phyloP scores from a whole-genome alignment of 108 stramenopile genomes.

The Nannochloropsis oceanica region DNA sequence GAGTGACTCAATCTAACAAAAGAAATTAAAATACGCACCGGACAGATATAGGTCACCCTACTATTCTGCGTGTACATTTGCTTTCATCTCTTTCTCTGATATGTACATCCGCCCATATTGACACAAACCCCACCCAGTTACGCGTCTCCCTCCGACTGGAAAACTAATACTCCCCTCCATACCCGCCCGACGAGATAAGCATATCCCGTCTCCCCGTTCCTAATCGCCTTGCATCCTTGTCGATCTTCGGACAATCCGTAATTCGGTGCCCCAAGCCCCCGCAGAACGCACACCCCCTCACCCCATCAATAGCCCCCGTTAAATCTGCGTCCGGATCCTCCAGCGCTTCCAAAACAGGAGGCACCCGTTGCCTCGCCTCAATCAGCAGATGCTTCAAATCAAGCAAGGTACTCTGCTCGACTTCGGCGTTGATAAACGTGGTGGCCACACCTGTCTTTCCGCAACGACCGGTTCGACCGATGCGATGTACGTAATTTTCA shows the following conservation, averaged over 20 bases:
- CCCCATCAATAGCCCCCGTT: conserved; percentile 41
- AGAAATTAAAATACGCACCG: no score
- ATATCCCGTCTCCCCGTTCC: conserved; percentile 73
- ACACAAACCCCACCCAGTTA: not conserved
- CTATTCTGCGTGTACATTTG: no score
- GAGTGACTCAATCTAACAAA: no score
- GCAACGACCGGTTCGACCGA: conserved; percentile 97
- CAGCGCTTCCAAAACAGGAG: conserved; percentile 88
- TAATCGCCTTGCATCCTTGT: conserved; percentile 84
- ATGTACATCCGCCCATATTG: no score
- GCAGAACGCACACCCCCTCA: conserved; percentile 89
- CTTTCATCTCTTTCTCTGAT: no score
- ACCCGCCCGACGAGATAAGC: conserved; percentile 63
- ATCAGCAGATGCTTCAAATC: conserved; percentile 91
- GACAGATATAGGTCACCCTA: no score
- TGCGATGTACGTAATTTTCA: conserved; percentile 80
- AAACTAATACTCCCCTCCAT: conserved; percentile 58
- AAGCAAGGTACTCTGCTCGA: conserved; percentile 73
- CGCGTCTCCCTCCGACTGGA: not conserved
- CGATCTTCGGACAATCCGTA: conserved; percentile 95
- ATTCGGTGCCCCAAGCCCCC: conserved; percentile 96
- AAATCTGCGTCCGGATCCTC: conserved; percentile 77
- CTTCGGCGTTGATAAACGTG: conserved; percentile 80
- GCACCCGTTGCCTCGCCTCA: conserved; percentile 95
- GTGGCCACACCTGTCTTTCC: conserved; percentile 98